Conservation (phyloP, 2,329 filamentous ascomycete genomes). For the Mariannaea sp. region DNA sequence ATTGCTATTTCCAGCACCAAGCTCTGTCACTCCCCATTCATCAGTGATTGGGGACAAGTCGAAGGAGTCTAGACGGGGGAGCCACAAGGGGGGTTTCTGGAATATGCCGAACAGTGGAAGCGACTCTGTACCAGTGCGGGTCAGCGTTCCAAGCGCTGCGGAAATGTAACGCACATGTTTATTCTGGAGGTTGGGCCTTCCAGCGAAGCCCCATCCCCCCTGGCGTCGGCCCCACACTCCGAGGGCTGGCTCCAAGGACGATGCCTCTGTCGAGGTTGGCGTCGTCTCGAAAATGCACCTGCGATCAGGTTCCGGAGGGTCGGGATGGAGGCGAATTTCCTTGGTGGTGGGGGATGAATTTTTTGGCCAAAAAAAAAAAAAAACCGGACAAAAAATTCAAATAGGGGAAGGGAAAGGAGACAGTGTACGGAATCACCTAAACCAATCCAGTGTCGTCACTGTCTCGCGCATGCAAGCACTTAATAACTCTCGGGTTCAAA, state of each 20-base stretch:
- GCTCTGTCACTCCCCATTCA: conserved; percentile 21
- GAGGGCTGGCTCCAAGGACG: conserved; percentile 31
- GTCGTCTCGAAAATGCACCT: conserved; percentile 25
- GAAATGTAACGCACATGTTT: conserved; percentile 16
- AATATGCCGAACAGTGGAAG: conserved; percentile 30
- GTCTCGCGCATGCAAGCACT: conserved; percentile 18
- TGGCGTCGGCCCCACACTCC: conserved; percentile 36
- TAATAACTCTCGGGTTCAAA: neutral
- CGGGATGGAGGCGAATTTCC: conserved; percentile 7
- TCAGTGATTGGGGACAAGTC: conserved; percentile 12
- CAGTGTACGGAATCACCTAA: conserved; percentile 5
- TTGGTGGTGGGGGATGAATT: conserved; percentile 22
- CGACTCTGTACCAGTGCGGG: conserved; percentile 29
- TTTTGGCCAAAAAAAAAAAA: conserved; percentile 9
- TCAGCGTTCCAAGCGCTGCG: conserved; percentile 28
- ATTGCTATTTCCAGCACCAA: conserved; percentile 22
- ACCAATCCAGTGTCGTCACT: conserved; percentile 5
- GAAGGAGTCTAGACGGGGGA: too few species aligned
- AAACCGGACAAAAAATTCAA: neutral
- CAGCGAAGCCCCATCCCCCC: conserved; percentile 12
- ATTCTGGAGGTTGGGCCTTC: conserved; percentile 19
- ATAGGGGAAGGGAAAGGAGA: neutral
- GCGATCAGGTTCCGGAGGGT: conserved; percentile 13
- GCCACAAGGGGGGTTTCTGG: conserved; percentile 22
- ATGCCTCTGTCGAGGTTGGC: conserved; percentile 24